Conservation (phyloP, 257 asterid species). For the Capsicum chinense region DNA sequence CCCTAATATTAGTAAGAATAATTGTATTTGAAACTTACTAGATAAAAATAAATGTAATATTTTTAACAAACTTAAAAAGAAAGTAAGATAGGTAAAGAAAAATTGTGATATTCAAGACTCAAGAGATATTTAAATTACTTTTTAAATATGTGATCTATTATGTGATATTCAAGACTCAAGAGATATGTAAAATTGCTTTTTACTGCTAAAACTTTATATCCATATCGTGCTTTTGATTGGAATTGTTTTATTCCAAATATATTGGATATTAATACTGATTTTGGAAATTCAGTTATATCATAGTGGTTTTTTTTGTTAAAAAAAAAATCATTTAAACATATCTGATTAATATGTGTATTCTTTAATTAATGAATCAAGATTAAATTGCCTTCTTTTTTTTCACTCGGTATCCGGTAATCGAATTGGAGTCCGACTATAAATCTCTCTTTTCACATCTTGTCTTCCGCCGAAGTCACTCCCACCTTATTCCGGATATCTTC, state of each 20-base stretch:
- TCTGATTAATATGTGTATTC: not conserved
- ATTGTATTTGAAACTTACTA: too few relatives aligned
- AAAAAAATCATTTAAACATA: not conserved
- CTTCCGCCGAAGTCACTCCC: too few relatives aligned
- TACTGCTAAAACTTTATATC: conserved; percentile 13
- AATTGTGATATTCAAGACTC: not conserved
- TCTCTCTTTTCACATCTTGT: too few relatives aligned
- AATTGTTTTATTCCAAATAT: conserved; percentile 13
- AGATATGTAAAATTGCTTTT: not conserved
- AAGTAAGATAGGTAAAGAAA: too few relatives aligned
- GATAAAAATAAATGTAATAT: too few relatives aligned
- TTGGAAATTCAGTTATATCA: not conserved
- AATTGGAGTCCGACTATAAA: too few relatives aligned
- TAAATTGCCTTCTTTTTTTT: too few relatives aligned
- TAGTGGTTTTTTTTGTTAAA: not conserved
- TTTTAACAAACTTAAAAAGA: too few relatives aligned
- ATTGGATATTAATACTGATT: not conserved
- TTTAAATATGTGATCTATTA: not conserved
- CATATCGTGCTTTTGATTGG: conserved; percentile 13
- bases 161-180: too few relatives aligned
- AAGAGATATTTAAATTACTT: not conserved
- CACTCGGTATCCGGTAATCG: too few relatives aligned
- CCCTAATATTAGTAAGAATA: not conserved
- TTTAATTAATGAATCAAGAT: not conserved
- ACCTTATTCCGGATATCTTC: too few relatives aligned